These are phyloP conservation scores for Talaromyces thailandensis DNA, from an alignment of 495 filamentous ascomycete genomes.

Conservation along the genomic window DNA sequence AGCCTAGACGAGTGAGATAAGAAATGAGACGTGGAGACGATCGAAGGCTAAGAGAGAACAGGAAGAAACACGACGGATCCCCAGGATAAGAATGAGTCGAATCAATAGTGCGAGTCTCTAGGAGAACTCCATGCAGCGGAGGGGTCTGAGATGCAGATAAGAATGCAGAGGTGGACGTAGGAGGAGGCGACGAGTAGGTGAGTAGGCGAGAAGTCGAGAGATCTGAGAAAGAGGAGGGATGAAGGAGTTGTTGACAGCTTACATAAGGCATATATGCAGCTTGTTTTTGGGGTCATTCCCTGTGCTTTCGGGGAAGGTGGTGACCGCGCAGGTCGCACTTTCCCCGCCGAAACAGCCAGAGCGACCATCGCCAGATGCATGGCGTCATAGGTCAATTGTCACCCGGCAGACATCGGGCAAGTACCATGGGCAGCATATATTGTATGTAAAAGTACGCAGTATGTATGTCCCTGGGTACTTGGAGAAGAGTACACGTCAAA, in stretches of 20 bases:
- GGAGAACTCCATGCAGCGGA: neutral
- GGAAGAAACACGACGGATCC: neutral
- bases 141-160: neutral
- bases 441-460: no score
- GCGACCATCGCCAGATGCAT: neutral
- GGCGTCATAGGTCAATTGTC: neutral
- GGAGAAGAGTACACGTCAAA: neutral
- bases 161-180: neutral
- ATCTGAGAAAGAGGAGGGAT: neutral
- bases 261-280: neutral
- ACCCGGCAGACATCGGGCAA: neutral
- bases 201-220: neutral
- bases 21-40: neutral
- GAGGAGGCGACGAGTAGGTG: neutral
- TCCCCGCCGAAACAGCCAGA: neutral
- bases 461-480: neutral
- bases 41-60: neutral
- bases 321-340: neutral
- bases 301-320: neutral
- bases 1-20: neutral
- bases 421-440: no score
- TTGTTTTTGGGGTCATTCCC: neutral
- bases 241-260: neutral
- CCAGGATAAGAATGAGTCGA: neutral
- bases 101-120: constrained; percentile 1